Evolutionary conservation across 2,329 filamentous ascomycete species (phyloP), one percentile per base, ranked within the genome.

Genomic region (Drechslerella stenobrocha): DNA sequence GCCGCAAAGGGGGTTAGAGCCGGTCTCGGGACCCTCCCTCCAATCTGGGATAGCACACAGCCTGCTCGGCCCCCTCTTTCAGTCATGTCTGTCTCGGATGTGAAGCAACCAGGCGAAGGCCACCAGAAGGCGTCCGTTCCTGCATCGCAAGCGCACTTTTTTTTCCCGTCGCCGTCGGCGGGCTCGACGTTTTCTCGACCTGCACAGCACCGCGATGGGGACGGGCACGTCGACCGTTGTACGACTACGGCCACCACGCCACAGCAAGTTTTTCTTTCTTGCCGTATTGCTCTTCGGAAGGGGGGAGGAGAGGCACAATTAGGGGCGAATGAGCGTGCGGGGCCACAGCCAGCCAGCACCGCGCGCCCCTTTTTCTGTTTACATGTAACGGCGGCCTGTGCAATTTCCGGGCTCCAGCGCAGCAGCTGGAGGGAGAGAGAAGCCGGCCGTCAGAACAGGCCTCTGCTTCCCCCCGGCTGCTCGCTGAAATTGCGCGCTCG

Each of bases 61-160:
- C 50, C 50, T 63, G 28, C 28, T 30, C 28, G 28, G 5, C 11
- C 28, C 28, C 28, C 32, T 52, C 34, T 48, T 34, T 35, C 47
- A 52, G 23, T 30, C 35, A 53, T 40, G 34, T 28, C 40, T 66
- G 52, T 66, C 60, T 58, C 60, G 60, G 52, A 66, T 66, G 47
- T 52, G 52, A 66, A 58, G 60, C 60, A 53, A 26, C 47, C 51
- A 23, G 37, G 23, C 35, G 18, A 44, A 44, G 22, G 28, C 13
- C 22, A 26, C 24, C 24, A 47, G 28, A 47, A 13, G 46, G 30
- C 50, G 50, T 45, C 8, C 51, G 60, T 65, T 65, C 60, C 52
- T 66, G 60, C 60, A 66, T 66, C 46, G 52, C 40, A 28, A 46
- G 45, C 15, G 37, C 37, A 42, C n/a, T 42, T 18, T 18, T 13